phyloP scores from a whole-genome alignment of 1,284 basidiomycete genomes.

The Moniliella sp. region DNA sequence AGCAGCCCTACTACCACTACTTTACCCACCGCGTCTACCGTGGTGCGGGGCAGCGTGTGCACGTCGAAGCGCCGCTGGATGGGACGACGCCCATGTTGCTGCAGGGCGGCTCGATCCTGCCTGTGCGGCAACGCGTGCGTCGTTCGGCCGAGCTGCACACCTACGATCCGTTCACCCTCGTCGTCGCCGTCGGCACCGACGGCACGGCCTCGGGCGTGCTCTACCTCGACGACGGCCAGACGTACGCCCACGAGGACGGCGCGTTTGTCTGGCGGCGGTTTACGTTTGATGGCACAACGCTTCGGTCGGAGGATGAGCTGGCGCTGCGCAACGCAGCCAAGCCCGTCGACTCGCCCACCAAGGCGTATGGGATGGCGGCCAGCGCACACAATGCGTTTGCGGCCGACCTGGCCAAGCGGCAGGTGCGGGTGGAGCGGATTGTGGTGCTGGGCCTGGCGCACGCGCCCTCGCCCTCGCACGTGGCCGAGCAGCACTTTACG shows the following conservation, averaged over 20 bases:
- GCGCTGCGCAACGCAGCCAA: conserved; percentile 2
- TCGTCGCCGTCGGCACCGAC: conserved; percentile 51
- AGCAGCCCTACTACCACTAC: conserved; percentile 90
- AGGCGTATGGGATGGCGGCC: neutral
- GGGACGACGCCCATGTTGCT: conserved; percentile 58
- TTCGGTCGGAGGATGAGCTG: conserved; percentile 2
- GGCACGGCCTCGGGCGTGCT: conserved; percentile 52
- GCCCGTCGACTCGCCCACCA: neutral
- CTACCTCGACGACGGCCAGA: conserved; percentile 84
- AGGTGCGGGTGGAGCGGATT: conserved; percentile 23
- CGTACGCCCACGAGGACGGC: conserved; percentile 55
- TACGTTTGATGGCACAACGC: conserved; percentile 5
- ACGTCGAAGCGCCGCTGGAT: conserved; percentile 53
- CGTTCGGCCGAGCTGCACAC: conserved; percentile 70
- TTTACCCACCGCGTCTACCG: conserved; percentile 44
- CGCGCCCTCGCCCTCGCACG: conserved; percentile 3
- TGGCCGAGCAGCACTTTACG: neutral
- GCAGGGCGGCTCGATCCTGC: conserved; percentile 72
- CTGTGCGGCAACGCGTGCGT: conserved; percentile 65
- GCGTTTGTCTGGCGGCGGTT: conserved; percentile 46
- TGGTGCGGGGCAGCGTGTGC: conserved; percentile 44
- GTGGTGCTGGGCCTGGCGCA: conserved; percentile 21
- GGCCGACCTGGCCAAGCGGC: conserved; percentile 8
- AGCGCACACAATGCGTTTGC: conserved; percentile 12
- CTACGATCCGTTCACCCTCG: conserved; percentile 75